A percentile compares a stretch with the other conserved stretches of the same genome.
phyloP scores from a whole-genome alignment of 1,284 basidiomycete species.

The Trichosporon sp. region DNA sequence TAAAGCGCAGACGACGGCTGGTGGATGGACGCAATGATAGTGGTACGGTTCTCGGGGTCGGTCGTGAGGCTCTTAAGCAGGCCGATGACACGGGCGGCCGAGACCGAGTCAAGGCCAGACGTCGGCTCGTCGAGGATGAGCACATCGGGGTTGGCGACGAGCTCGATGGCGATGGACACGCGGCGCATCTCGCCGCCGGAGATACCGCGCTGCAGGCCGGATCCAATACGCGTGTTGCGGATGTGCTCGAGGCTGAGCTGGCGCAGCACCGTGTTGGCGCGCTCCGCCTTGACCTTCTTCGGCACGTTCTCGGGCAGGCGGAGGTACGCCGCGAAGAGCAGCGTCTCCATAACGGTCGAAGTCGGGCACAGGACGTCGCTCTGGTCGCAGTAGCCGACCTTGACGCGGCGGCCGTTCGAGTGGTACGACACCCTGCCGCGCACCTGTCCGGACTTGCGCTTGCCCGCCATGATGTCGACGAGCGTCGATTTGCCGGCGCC shows the following conservation, averaged over 20 bases:
- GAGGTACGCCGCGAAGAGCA: slow-evolving; percentile 75
- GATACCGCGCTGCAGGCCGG: slow-evolving; percentile 59
- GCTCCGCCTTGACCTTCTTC: slow-evolving; percentile 60
- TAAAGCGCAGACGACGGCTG: slow-evolving; percentile 79
- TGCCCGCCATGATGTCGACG: slow-evolving; percentile 77
- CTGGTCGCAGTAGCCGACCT: slow-evolving; percentile 78
- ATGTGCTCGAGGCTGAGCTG: slow-evolving; percentile 70
- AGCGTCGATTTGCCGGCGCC: slow-evolving; percentile 81
- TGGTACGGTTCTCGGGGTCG: slow-evolving; percentile 63
- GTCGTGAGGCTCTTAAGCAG: slow-evolving; percentile 70
- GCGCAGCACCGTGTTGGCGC: slow-evolving; percentile 64
- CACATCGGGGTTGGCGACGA: slow-evolving; percentile 61
- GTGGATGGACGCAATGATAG: slow-evolving; percentile 80
- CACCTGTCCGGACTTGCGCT: slow-evolving; percentile 60
- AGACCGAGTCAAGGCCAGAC: slow-evolving; percentile 74
- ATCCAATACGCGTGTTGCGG: slow-evolving; percentile 70
- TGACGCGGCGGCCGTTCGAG: slow-evolving; percentile 26
- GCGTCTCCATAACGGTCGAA: slow-evolving; percentile 75
- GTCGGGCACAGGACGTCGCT: slow-evolving; percentile 69
- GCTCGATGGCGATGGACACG: slow-evolving; percentile 63
- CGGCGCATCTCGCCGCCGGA: slow-evolving; percentile 69
- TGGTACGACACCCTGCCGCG: slow-evolving; percentile 55
- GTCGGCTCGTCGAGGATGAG: slow-evolving; percentile 65
- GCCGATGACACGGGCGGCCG: slow-evolving; percentile 69
- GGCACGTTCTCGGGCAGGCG: slow-evolving; percentile 75